A percentile compares a stretch with the other conserved stretches of the same genome.
phyloP scores from a whole-genome alignment of 2,329 filamentous ascomycete species.

The Nectriaceae sp. region DNA sequence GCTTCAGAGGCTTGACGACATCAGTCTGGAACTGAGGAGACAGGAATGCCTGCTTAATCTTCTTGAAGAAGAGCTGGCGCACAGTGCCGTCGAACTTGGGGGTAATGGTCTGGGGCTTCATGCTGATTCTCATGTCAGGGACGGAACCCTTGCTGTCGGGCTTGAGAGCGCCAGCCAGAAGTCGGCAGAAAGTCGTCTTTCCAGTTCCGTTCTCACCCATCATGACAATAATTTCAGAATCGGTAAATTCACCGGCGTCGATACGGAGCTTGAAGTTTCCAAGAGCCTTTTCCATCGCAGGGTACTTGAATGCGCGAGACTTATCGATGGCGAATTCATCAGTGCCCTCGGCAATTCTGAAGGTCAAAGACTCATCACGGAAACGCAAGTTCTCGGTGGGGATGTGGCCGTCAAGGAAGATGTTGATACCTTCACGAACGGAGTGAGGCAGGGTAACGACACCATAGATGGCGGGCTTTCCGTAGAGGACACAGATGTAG shows the following conservation, averaged over 20 bases:
- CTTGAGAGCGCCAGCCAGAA: conserved; percentile 90
- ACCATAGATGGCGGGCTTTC: conserved; percentile 92
- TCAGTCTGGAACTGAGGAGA: conserved; percentile 99
- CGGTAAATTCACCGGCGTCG: conserved; percentile 85
- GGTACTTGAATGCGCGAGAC: conserved; percentile 83
- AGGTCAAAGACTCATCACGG: conserved; percentile 94
- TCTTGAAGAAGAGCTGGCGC: conserved; percentile 98
- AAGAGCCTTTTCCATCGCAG: conserved; percentile 88
- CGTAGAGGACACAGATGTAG: conserved; percentile 97
- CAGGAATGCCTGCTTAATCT: conserved; percentile 95
- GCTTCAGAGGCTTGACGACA: conserved; percentile 98
- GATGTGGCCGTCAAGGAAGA: conserved; percentile 97
- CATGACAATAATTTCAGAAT: conserved; percentile 99
- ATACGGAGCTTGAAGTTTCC: conserved; percentile 84
- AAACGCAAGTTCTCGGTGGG: conserved; percentile 98
- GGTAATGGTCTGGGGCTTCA: conserved; percentile 99
- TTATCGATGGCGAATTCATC: conserved; percentile 89
- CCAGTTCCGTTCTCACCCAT: conserved; percentile 99
- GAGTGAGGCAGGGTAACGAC: conserved; percentile 95
- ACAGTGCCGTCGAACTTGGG: conserved; percentile 98
- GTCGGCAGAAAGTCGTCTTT: conserved; percentile 98
- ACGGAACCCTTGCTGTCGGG: conserved; percentile 79
- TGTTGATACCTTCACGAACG: conserved; percentile 98
- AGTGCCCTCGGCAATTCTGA: conserved; percentile 86
- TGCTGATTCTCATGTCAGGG: conserved; percentile 94